These are phyloP conservation scores for Floccularia luteovirens DNA, from an alignment of 768 basidiomycete species.

Conservation along the genomic window DNA sequence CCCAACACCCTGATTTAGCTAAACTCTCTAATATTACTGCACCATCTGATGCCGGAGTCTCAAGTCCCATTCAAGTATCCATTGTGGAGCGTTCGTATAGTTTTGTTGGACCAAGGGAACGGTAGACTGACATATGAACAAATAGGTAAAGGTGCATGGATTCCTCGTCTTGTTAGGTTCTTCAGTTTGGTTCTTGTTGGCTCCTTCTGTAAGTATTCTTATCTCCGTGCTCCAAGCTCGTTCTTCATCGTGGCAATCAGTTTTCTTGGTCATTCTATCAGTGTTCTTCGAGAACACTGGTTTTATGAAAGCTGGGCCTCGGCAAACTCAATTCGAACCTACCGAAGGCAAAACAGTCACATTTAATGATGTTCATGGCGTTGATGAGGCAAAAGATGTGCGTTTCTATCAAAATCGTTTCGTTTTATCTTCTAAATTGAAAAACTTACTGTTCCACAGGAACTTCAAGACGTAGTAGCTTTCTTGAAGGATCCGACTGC, in stretches of 20 bases:
- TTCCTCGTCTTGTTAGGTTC: slow-evolving; percentile 57
- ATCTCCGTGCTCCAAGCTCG: not conserved
- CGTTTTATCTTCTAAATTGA: not conserved
- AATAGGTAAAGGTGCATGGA: slow-evolving; percentile 62
- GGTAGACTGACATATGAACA: not conserved
- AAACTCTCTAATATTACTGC: slow-evolving; percentile 37
- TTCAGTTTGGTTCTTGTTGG: slow-evolving; percentile 45
- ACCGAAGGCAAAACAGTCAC: slow-evolving; percentile 74
- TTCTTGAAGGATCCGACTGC: slow-evolving; percentile 91
- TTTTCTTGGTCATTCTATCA: slow-evolving; percentile 79
- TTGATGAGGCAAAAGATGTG: slow-evolving; percentile 94
- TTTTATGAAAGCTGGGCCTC: slow-evolving; percentile 81
- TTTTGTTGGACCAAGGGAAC: not conserved
- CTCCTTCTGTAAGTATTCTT: slow-evolving; percentile 53
- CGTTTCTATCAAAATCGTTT: slow-evolving; percentile 10
- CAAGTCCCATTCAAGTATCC: slow-evolving; percentile 71
- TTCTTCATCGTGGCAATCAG: slow-evolving; percentile 23
- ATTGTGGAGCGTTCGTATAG: slow-evolving; percentile 67
- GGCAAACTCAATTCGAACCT: slow-evolving; percentile 78
- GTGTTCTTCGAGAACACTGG: slow-evolving; percentile 92
- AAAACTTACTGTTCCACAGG: slow-evolving; percentile 37
- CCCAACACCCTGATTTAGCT: slow-evolving; percentile 25
- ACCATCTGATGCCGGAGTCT: slow-evolving; percentile 32
- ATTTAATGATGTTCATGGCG: slow-evolving; percentile 94
- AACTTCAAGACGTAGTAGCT: slow-evolving; percentile 89